These are phyloP conservation scores for Avena atlantica DNA, from an alignment of 176 grass and related monocot genomes.

Conservation along the genomic window DNA sequence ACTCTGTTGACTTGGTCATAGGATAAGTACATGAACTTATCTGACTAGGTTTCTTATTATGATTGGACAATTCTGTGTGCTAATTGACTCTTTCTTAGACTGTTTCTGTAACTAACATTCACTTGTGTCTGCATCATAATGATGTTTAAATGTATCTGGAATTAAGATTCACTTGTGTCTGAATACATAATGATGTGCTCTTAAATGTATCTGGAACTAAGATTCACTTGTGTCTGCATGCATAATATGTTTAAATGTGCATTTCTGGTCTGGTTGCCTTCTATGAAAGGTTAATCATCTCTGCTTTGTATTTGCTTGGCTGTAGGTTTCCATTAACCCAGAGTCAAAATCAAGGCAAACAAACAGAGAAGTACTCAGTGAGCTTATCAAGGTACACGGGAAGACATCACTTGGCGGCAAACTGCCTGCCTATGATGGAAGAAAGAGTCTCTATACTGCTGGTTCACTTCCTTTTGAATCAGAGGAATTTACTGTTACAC, in stretches of 20 bases:
- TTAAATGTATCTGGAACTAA: too few relatives aligned
- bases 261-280: background rate
- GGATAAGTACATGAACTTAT: background rate
- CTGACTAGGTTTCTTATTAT: background rate
- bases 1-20: background rate
- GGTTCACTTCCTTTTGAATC: slow-evolving; percentile 79
- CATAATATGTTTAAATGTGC: background rate
- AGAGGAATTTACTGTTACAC: slow-evolving; percentile 65
- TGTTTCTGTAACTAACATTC: background rate
- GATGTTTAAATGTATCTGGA: background rate
- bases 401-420: slow-evolving; percentile 59
- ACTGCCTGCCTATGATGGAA: slow-evolving; percentile 80
- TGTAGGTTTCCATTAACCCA: slow-evolving; percentile 76
- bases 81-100: background rate
- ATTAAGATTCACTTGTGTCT: background rate
- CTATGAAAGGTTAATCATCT: background rate
- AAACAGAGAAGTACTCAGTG: slow-evolving; percentile 67
- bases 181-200: too few relatives aligned
- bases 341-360: slow-evolving; percentile 70
- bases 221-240: too few relatives aligned
- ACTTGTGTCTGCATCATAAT: background rate
- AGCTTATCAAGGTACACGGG: slow-evolving; percentile 65
- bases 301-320: background rate
- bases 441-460: slow-evolving; percentile 88
- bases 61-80: background rate